Base-by-base conservation (phyloP, 371 early-diverging fungal species). In the Phascolomyces articulosus region DNA sequence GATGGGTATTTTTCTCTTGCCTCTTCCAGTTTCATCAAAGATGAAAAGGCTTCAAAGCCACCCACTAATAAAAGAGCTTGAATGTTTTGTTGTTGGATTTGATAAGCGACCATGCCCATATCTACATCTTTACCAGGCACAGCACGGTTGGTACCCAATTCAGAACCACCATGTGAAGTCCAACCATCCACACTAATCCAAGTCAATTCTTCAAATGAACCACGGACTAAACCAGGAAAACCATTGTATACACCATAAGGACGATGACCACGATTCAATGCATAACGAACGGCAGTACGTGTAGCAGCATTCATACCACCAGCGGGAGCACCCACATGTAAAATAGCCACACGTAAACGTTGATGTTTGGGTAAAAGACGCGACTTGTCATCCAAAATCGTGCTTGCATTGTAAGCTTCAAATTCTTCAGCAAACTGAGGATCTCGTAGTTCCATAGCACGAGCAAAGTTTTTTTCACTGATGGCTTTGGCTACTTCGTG, bases 231-330 rank as follows among this genome's bases (percentile, higher is more conserved):
- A 38, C 99, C 99, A n/a, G 89, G 88, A 78, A 98, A 97, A 16
- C 99, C 99, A 75, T 98, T 96, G 66, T 87, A 82, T 61, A 99
- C 92, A 49, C 84, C 96, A 63, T 96, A 71, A 15, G 96, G 90
- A 0, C 78, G 86, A 63, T 96, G 93, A 0, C 96, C 97, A 40
- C 90, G 87, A 77, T 93, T 93, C 60, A 95, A 77, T 28, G 93
- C 92, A 44, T 93, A 88, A 24, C 97, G 92, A 21, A 95, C 96
- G 8, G 93, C 91, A 3, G 93, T 89, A 58, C 97, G 90, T 7
- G 98, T 94, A 1, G 97, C 98, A 15, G 96, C 91, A 75, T 99
- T 99, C 96, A 99, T 98, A 54, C 99, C 99, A 61, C 95, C 97
- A 16, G 97, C 96, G 34, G 99, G 98, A 1, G 96, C 96, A 59